Base-by-base conservation (phyloP, 2,329 filamentous ascomycete genomes). In the Diplocarpon rosae region DNA sequence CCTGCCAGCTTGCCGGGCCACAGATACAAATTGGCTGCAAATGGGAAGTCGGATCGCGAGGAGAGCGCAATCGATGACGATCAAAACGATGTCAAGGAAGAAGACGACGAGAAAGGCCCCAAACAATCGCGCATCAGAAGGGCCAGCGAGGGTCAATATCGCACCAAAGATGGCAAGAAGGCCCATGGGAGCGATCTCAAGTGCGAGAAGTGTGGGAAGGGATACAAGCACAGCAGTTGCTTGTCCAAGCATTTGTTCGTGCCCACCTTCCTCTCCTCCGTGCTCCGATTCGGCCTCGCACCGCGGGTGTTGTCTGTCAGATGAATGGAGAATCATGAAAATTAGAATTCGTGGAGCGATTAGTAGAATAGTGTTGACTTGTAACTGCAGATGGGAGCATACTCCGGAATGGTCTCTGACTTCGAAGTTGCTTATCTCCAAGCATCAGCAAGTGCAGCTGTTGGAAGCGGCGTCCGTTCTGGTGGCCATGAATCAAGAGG, bases 201-300 rank as follows among this genome's bases (percentile, higher is more conserved):
- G 67, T 98, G 92, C 72, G 87, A 95, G 64, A 90, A 89, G 69
- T 98, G 92, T 73, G 90, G 90, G 67, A 98, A 98, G 76, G 88
- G 88, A 69, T 98, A 98, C 79, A 98, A 98, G 80, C 92, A 98
- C 76, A 94, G 89, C 80, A 96, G 92, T 73, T 98, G 92, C 80
- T 80, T 98, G 74, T 93, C 86, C 66, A 98, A 96, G 79, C 92
- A 98, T 81, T 83, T 95, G 92, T 96, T 81, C 78, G 92, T 95
- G 75, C 71, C 75, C 79, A 75, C 71, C 69, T 68, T 69, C 68
- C 69, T 62, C 62, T 56, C 55, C 55, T 51, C 37, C 50, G 46
- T 53, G 46, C 43, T 51, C 49, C 48, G 48, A 49, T 63, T 65
- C 61, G 62, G 55, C 59, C 59, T 62, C 55, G 60, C 62, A 61